A percentile compares a stretch with the other conserved stretches of the same genome.
Evolutionary conservation across 2,329 filamentous ascomycete species (phyloP).

Genomic region (Aureobasidium zeae): DNA sequence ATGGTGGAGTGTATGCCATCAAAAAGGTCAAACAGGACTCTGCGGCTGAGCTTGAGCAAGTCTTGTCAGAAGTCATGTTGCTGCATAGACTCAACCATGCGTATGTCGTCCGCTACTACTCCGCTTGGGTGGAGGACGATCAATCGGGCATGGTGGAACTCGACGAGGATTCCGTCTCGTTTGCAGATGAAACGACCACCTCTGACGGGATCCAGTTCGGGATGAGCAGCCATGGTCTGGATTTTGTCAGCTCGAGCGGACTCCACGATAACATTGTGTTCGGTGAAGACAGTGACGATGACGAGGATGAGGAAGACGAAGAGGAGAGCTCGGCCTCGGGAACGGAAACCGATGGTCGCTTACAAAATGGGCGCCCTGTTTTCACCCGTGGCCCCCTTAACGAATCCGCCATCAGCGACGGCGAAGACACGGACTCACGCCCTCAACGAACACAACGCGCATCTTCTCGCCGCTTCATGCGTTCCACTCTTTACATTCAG

Average conservation of each 20-base stretch:
- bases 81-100: constrained; percentile 91
- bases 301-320: constrained; percentile 36
- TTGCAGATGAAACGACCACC: constrained; percentile 1
- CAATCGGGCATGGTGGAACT: constrained; percentile 17
- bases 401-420: constrained; percentile 11
- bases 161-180: constrained; percentile 11
- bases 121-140: constrained; percentile 81
- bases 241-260: constrained; percentile 85
- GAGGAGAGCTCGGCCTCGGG: constrained; percentile 30
- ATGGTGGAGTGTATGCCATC: constrained; percentile 87
- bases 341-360: constrained; percentile 6
- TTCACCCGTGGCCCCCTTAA: neutral
- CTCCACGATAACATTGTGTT: constrained; percentile 65
- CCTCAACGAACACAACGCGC: constrained; percentile 38
- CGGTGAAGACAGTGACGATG: constrained; percentile 47
- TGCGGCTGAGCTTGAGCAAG: constrained; percentile 61
- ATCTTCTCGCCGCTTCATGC: constrained; percentile 41
- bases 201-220: constrained; percentile 14
- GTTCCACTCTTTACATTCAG: constrained; percentile 84
- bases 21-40: constrained; percentile 90
- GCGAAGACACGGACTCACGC: constrained; percentile 5
- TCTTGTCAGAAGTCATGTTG: constrained; percentile 75
- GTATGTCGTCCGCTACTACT: constrained; percentile 80
- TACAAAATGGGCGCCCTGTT: neutral
- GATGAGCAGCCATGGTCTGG: constrained; percentile 69